Evolutionary conservation across 1,284 basidiomycete genomes (phyloP).

Genomic region (Apiotrichum akiyoshidainum): DNA sequence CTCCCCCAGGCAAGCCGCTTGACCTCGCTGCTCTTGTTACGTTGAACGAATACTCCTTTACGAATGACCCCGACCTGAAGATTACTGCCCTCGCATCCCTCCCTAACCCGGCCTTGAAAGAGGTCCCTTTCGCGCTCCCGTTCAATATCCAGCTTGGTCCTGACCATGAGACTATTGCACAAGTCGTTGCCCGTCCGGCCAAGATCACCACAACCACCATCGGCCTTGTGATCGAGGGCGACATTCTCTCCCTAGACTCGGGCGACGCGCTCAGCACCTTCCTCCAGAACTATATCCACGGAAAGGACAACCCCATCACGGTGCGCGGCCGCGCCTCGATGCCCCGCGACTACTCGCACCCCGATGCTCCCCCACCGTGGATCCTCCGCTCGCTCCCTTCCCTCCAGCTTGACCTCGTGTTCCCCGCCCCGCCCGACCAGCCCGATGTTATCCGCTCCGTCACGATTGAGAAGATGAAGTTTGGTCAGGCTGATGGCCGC

Average conservation of each 20-base stretch:
- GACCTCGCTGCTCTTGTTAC: conserved; percentile 41
- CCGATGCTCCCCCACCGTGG: conserved; percentile 33
- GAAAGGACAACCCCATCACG: conserved; percentile 37
- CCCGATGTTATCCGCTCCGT: conserved; percentile 46
- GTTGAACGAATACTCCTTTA: conserved; percentile 38
- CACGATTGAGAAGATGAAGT: conserved; percentile 47
- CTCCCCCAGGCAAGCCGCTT: conserved; percentile 36
- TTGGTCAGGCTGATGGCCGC: conserved; percentile 25
- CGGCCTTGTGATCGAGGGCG: conserved; percentile 32
- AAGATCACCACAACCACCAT: conserved; percentile 23
- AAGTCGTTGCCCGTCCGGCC: conserved; percentile 27
- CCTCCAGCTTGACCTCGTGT: conserved; percentile 34
- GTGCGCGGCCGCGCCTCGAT: conserved; percentile 33
- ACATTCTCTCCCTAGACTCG: conserved; percentile 25
- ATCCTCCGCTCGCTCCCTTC: conserved; percentile 34
- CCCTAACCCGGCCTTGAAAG: conserved; percentile 30
- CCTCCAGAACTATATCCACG: conserved; percentile 42
- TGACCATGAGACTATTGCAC: conserved; percentile 32
- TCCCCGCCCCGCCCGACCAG: conserved; percentile 43
- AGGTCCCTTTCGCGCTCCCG: conserved; percentile 40
- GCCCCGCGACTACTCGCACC: not conserved
- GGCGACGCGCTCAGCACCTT: conserved; percentile 31
- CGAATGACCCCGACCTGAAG: conserved; percentile 24
- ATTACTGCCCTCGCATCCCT: conserved; percentile 38
- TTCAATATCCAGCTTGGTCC: conserved; percentile 37